Percentiles rank a stretch among this genome's conserved stretches.
Conservation (phyloP, 208 protist species). For the Porcisia hertigi region DNA sequence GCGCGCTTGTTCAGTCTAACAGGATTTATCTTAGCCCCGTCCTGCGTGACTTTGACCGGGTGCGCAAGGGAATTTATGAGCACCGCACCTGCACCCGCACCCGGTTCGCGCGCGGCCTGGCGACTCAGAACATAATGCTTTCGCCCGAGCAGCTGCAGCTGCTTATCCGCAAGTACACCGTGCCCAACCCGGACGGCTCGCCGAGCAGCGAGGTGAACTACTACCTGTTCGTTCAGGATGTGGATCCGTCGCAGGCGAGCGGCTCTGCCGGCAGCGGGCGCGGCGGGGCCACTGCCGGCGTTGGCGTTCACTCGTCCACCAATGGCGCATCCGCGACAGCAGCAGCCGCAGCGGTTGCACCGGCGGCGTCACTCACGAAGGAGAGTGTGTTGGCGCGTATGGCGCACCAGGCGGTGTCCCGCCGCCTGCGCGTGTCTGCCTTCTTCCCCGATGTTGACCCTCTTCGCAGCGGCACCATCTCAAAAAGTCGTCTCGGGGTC, state of each 20-base stretch:
- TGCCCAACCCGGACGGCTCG: conserved; percentile 60
- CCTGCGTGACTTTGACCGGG: conserved; percentile 89
- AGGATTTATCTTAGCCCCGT: conserved; percentile 84
- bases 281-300: neutral
- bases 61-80: conserved; percentile 80
- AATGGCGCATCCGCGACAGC: neutral
- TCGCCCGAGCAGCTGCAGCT: conserved; percentile 70
- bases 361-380: conserved; percentile 5
- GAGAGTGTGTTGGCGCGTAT: conserved; percentile 56
- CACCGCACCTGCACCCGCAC: conserved; percentile 82
- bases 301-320: neutral
- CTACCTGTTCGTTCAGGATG: conserved; percentile 86
- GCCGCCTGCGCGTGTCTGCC: conserved; percentile 59
- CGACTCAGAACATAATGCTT: conserved; percentile 86
- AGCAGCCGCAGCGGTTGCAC: neutral
- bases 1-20: conserved; percentile 54
- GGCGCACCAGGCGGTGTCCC: conserved; percentile 49
- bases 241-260: conserved; percentile 57
- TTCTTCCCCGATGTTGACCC: conserved; percentile 88
- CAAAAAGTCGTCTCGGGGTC: conserved; percentile 55
- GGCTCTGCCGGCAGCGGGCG: neutral
- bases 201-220: conserved; percentile 87
- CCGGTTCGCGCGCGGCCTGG: conserved; percentile 80
- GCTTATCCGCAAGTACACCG: conserved; percentile 79
- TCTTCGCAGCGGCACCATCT: conserved; percentile 64